phyloP scores from a whole-genome alignment of 2,329 filamentous ascomycete genomes.

The Xylogone sp. region DNA sequence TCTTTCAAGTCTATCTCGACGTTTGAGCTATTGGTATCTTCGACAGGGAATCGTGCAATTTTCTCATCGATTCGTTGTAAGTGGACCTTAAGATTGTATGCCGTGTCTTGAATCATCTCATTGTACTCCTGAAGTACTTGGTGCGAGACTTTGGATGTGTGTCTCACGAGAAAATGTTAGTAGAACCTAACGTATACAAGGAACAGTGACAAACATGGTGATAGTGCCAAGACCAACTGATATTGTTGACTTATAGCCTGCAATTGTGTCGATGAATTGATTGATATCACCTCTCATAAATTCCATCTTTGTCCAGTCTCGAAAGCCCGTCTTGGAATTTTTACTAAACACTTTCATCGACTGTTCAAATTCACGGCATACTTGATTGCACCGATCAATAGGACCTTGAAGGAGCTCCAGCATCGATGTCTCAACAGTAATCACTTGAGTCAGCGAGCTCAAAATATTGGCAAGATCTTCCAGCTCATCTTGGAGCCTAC shows the following conservation, averaged over 20 bases:
- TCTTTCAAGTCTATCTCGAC: slow-evolving; percentile 29
- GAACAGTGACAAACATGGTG: slow-evolving; percentile 28
- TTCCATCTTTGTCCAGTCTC: slow-evolving; percentile 37
- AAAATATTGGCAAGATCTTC: slow-evolving; percentile 31
- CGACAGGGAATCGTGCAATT: slow-evolving; percentile 17
- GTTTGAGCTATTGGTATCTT: slow-evolving; percentile 15
- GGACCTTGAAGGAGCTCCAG: slow-evolving; percentile 31
- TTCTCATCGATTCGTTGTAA: slow-evolving; percentile 34
- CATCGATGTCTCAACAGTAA: slow-evolving; percentile 21
- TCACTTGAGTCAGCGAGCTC: slow-evolving; percentile 22
- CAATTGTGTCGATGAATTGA: slow-evolving; percentile 34
- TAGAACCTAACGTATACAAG: slow-evolving; percentile 10
- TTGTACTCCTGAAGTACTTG: slow-evolving; percentile 32
- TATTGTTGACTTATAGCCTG: slow-evolving; percentile 36
- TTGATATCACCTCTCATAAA: slow-evolving; percentile 37
- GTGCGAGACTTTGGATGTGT: slow-evolving; percentile 27
- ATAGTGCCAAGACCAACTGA: slow-evolving; percentile 32
- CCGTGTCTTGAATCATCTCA: slow-evolving; percentile 34
- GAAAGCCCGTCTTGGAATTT: slow-evolving; percentile 31
- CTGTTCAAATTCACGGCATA: slow-evolving; percentile 33
- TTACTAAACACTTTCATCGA: slow-evolving; percentile 31
- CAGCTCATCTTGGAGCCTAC: slow-evolving; percentile 30
- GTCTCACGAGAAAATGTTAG: slow-evolving; percentile 24
- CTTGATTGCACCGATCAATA: slow-evolving; percentile 31
- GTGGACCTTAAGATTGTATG: slow-evolving; percentile 30